phyloP scores from a whole-genome alignment of 208 protist species.

The Tritrichomonas musculus region DNA sequence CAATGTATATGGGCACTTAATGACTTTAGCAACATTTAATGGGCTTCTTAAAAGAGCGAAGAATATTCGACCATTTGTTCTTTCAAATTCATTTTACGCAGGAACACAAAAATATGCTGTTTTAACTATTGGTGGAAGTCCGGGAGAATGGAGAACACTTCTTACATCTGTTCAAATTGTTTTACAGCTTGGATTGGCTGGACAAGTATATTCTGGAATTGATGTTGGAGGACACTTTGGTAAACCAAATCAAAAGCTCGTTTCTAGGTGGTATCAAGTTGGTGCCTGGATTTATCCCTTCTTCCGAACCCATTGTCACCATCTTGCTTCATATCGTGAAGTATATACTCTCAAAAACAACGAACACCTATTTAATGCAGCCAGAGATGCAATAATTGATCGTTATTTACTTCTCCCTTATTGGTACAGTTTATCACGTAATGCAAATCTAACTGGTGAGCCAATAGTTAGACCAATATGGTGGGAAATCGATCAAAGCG shows the following conservation, averaged over 20 bases:
- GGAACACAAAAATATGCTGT: slow-evolving; percentile 88
- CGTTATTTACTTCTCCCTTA: slow-evolving; percentile 83
- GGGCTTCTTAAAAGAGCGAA: slow-evolving; percentile 65
- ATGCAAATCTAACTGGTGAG: slow-evolving; percentile 64
- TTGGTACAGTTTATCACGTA: slow-evolving; percentile 84
- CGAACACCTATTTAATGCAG: slow-evolving; percentile 54
- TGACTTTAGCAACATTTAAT: slow-evolving; percentile 52
- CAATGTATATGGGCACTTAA: slow-evolving; percentile 90
- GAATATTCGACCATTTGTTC: slow-evolving; percentile 77
- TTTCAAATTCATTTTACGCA: slow-evolving; percentile 93
- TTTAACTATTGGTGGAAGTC: slow-evolving; percentile 95
- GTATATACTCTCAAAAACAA: slow-evolving; percentile 64
- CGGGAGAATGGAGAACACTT: slow-evolving; percentile 81
- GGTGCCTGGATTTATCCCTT: slow-evolving; percentile 85
- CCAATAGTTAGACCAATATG: slow-evolving; percentile 80
- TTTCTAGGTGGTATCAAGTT: slow-evolving; percentile 91
- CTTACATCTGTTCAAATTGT: slow-evolving; percentile 81
- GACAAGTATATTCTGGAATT: slow-evolving; percentile 81
- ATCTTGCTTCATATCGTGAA: slow-evolving; percentile 88
- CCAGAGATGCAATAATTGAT: slow-evolving; percentile 51
- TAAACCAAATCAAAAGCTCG: slow-evolving; percentile 76
- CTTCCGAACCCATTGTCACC: slow-evolving; percentile 86
- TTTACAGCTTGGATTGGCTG: slow-evolving; percentile 79
- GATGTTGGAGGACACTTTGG: slow-evolving; percentile 96
- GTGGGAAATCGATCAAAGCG: too few relatives aligned